Evolutionary conservation across 805 yeast genomes (phyloP), one percentile per base, ranked within the genome.

Genomic region (Alloascoidea africana): DNA sequence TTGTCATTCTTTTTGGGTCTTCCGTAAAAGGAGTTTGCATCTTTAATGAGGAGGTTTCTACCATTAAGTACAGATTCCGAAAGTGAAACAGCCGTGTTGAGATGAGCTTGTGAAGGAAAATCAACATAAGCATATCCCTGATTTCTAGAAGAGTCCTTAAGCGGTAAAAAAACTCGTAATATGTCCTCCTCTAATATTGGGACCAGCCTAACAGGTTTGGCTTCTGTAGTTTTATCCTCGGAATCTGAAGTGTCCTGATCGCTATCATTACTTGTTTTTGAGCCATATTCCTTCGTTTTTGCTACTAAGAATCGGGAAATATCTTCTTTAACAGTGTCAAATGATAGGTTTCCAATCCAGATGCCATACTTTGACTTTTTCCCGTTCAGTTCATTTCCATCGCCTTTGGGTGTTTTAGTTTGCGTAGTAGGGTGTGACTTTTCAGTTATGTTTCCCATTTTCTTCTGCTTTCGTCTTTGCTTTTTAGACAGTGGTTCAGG

Each of bases 331-430:
- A 76, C 66, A 3, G 96, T 84, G 38, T 83, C 91, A 50, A 79
- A 91, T 0, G 95, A 68, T 44, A 91, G 59, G 54, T 91, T 91
- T 33, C 98, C 98, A 35, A 91, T 71, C 98, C 98, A 91, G 27
- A 86, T 91, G 34, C 93, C 93, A 48, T 60, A 70, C 39, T 67
- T 71, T 3, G 77, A 67, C 50, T 36, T 48, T 13, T 56, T 13
- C 46, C 46, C 38, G 37, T 36, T 34, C 41, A 14, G 35, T 37
- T 32, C 44, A 41, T 30, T 44, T 41, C 47, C 45, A 11, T 42
- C 46, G 18, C 40, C 45, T n/a, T 44, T 44, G 37, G 51, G 39
- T 27, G 41, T 49, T 33, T 47, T 52, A 32, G 51, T 41, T 32
- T 74, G 69, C 41, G 62, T 48, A 15, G 54, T 51, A 27, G 62